These are phyloP conservation scores for Nicotiana sylvestris DNA, from an alignment of 257 asterid genomes.

Conservation along the genomic window DNA sequence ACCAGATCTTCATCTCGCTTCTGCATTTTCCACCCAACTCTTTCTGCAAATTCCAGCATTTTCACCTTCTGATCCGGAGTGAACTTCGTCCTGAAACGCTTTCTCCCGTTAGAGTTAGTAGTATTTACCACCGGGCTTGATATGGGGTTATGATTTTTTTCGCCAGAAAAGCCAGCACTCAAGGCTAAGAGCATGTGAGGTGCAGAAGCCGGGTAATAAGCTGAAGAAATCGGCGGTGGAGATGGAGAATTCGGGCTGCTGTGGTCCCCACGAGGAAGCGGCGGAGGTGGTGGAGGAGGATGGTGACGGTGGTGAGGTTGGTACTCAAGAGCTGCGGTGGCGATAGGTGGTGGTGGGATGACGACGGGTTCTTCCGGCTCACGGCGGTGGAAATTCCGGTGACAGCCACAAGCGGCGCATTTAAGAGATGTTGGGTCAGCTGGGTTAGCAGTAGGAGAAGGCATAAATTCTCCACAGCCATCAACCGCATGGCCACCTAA, in stretches of 20 bases:
- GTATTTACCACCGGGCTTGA: neutral
- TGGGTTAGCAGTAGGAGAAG: slow-evolving; percentile 60
- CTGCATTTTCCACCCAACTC: slow-evolving; percentile 77
- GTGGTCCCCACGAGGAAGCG: slow-evolving; percentile 23
- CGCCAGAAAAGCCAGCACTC: slow-evolving; percentile 47
- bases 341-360: slow-evolving; percentile 25
- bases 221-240: slow-evolving; percentile 94
- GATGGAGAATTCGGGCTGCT: slow-evolving; percentile 79
- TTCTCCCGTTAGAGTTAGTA: slow-evolving; percentile 36
- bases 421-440: slow-evolving; percentile 79
- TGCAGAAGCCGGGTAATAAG: slow-evolving; percentile 76
- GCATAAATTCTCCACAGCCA: slow-evolving; percentile 98
- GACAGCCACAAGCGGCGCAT: slow-evolving; percentile 99
- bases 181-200: slow-evolving; percentile 87
- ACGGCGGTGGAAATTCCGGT: slow-evolving; percentile 97
- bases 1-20: slow-evolving; percentile 63
- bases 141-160: slow-evolving; percentile 25
- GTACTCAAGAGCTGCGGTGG: slow-evolving; percentile 65
- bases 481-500: slow-evolving; percentile 93
- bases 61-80: slow-evolving; percentile 57
- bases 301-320: slow-evolving; percentile 95
- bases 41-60: slow-evolving; percentile 69
- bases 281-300: slow-evolving; percentile 46
- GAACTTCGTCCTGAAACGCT: slow-evolving; percentile 72
- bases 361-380: slow-evolving; percentile 59